Conservation (phyloP, 352 stramenopile species). For the Pythium rhizo-oryzae region DNA sequence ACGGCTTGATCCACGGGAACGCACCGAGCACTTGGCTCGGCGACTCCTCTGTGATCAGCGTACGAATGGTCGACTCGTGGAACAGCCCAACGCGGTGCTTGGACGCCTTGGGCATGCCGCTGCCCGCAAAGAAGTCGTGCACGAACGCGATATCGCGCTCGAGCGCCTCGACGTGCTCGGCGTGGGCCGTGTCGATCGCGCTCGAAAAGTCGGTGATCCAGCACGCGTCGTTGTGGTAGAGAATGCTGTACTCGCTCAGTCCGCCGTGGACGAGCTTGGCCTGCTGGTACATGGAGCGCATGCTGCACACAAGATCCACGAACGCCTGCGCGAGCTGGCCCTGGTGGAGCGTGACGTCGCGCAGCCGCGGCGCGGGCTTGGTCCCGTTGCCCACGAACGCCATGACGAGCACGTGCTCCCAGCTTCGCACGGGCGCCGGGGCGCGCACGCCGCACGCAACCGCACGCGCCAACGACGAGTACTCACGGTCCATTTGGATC, state of each 20-base stretch:
- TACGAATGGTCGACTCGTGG: conserved; percentile 27
- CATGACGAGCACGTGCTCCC: conserved; percentile 58
- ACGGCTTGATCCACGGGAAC: conserved; percentile 35
- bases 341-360: conserved; percentile 48
- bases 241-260: conserved; percentile 68
- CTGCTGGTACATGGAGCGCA: conserved; percentile 54
- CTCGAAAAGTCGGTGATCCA: conserved; percentile 91
- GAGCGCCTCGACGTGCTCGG: conserved; percentile 57
- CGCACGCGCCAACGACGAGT: conserved; percentile 44
- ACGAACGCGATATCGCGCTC: conserved; percentile 67
- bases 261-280: conserved; percentile 59
- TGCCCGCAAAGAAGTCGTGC: conserved; percentile 65
- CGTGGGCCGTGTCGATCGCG: conserved; percentile 65
- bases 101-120: conserved; percentile 34
- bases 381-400: conserved; percentile 50
- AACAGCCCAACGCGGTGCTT: conserved; percentile 38
- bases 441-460: conserved; percentile 35
- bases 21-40: conserved; percentile 21
- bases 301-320: conserved; percentile 39
- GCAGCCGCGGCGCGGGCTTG: conserved; percentile 39
- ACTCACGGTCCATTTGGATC: conserved; percentile 52
- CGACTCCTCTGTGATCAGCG: conserved; percentile 26
- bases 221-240: conserved; percentile 57
- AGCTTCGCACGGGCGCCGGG: conserved; percentile 44
- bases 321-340: conserved; percentile 47